Percentiles rank a stretch among this genome's conserved stretches.
phyloP scores from a whole-genome alignment of 257 asterid genomes.

The Schizonepeta tenuifolia region DNA sequence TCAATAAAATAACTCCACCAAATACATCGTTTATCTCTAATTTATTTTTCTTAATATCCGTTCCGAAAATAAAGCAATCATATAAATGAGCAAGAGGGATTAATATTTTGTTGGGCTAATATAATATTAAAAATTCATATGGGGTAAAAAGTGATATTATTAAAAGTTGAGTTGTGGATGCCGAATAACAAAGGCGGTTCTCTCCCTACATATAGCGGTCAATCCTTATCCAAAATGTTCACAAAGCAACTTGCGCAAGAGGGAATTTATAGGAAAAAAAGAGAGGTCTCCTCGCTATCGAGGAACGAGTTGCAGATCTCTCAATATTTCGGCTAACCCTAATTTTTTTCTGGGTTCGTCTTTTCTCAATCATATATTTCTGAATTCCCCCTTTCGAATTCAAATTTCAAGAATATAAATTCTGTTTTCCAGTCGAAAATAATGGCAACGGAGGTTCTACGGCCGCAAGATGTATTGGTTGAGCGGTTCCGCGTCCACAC shows the following conservation, averaged over 20 bases:
- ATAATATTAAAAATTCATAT: not conserved
- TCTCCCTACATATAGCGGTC: constrained; percentile 20
- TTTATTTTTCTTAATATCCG: too few species aligned
- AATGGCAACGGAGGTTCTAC: constrained; percentile 46
- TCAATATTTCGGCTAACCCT: constrained; percentile 1
- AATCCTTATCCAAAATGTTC: not conserved
- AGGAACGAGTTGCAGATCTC: constrained; percentile 27
- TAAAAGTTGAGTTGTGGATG: not conserved
- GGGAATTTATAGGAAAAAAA: not conserved
- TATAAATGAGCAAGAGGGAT: too few species aligned
- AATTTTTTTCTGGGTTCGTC: not conserved
- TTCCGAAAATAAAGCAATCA: too few species aligned
- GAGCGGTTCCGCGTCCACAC: constrained; percentile 28
- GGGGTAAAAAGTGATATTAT: not conserved
- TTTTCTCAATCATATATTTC: not conserved
- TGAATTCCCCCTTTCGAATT: not conserved
- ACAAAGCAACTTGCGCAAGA: not conserved
- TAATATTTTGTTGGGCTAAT: too few species aligned
- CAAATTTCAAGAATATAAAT: not conserved
- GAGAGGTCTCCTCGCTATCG: constrained; percentile 15
- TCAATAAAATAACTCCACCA: too few species aligned
- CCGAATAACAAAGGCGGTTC: not conserved
- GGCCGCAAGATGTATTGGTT: constrained; percentile 38
- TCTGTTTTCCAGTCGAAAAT: not conserved
- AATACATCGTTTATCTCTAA: too few species aligned